A percentile compares a stretch with the other conserved stretches of the same genome.
phyloP scores from a whole-genome alignment of 805 yeast genomes.

The Candida anglica region DNA sequence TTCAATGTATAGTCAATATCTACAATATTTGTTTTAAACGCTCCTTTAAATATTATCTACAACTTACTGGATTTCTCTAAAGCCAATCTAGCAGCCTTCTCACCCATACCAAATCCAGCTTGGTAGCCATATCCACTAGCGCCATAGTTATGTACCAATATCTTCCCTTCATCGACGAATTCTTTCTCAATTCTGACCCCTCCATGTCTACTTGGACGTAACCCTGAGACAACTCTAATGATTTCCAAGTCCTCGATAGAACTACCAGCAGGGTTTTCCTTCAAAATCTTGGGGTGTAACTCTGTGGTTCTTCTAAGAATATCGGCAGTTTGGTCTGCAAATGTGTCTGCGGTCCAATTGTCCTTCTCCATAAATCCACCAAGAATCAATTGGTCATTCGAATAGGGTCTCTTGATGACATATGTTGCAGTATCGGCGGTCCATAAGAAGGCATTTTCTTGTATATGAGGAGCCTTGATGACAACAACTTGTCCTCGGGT shows the following conservation, averaged over 20 bases:
- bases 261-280: constrained; percentile 25
- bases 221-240: constrained; percentile 64
- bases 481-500: constrained; percentile 80
- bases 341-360: constrained; percentile 61
- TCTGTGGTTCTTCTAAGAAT: constrained; percentile 56
- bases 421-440: constrained; percentile 59
- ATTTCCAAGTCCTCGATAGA: constrained; percentile 44
- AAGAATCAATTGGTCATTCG: constrained; percentile 62
- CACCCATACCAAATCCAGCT: constrained; percentile 61
- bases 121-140: constrained; percentile 66
- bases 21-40: no score
- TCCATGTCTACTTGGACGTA: constrained; percentile 73
- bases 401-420: constrained; percentile 66
- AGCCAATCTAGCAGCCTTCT: constrained; percentile 38
- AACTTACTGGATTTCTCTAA: neutral
- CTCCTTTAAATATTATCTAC: constrained; percentile 1
- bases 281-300: constrained; percentile 47
- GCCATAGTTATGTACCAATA: constrained; percentile 65
- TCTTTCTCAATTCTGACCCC: constrained; percentile 70
- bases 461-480: constrained; percentile 64
- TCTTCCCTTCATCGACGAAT: constrained; percentile 19
- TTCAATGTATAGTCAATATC: no score
- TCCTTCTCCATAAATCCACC: constrained; percentile 73
- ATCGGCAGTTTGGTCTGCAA: constrained; percentile 53
- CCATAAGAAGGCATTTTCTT: constrained; percentile 57